These are phyloP conservation scores for Ogataea pilisensis DNA, from an alignment of 805 yeast genomes.

Conservation along the genomic window DNA sequence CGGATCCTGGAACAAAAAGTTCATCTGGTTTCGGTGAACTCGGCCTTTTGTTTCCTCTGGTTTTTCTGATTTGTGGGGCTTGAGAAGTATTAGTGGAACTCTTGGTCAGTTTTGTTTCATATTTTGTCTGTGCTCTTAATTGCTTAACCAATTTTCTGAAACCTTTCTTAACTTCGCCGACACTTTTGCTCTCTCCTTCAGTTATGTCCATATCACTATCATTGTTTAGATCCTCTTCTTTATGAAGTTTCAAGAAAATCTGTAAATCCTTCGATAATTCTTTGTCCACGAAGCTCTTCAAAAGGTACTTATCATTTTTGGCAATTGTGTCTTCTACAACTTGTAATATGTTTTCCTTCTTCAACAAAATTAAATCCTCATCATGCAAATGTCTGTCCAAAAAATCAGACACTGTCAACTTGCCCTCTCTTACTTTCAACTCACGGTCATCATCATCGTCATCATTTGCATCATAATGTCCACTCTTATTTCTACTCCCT, in stretches of 20 bases:
- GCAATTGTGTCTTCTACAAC: constrained; percentile 72
- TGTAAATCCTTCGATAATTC: constrained; percentile 53
- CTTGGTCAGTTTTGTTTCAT: too few species aligned
- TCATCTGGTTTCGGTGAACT: not conserved
- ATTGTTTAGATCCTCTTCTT: constrained; percentile 32
- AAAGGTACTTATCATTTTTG: constrained; percentile 74
- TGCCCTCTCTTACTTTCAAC: constrained; percentile 14
- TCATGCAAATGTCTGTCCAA: constrained; percentile 60
- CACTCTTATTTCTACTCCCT: constrained; percentile 30
- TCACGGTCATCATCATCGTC: constrained; percentile 34
- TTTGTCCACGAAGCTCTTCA: constrained; percentile 56
- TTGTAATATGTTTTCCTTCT: constrained; percentile 67
- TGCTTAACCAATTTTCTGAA: constrained; percentile 28
- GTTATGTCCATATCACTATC: constrained; percentile 6
- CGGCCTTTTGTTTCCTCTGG: not conserved
- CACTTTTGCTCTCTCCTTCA: constrained; percentile 9
- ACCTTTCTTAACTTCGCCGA: constrained; percentile 24
- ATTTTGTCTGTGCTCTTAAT: constrained; percentile 15
- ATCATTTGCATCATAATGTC: constrained; percentile 22
- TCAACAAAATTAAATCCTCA: constrained; percentile 63
- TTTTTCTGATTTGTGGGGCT: too few species aligned
- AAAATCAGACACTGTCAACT: constrained; percentile 38
- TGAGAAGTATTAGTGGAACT: too few species aligned
- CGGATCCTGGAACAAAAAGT: not conserved
- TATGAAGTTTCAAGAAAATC: constrained; percentile 41